These are phyloP conservation scores for Mycena leptocephala DNA, from an alignment of 768 basidiomycete species.

Conservation along the genomic window DNA sequence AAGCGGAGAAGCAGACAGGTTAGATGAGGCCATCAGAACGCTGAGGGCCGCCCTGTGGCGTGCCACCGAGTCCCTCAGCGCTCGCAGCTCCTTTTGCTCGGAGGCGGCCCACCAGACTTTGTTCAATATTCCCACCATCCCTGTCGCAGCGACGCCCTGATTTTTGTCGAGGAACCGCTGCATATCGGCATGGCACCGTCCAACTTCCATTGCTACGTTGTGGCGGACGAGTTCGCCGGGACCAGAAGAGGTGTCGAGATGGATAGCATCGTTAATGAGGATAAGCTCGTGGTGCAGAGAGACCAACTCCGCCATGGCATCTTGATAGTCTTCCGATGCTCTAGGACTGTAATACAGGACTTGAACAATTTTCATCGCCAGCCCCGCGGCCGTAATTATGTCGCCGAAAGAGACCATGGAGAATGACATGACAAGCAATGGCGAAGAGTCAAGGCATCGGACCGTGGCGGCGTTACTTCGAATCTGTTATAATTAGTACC, in stretches of 20 bases:
- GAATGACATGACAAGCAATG: neutral
- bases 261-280: slow-evolving; percentile 17
- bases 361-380: slow-evolving; percentile 20
- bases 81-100: slow-evolving; percentile 1
- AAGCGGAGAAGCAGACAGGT: neutral
- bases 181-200: neutral
- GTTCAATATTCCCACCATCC: neutral
- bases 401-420: slow-evolving; percentile 15
- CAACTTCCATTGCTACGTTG: neutral
- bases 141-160: neutral
- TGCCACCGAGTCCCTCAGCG: neutral
- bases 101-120: slow-evolving; percentile 12
- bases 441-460: neutral
- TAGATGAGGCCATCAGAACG: slow-evolving; percentile 9
- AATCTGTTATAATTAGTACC: too few relatives aligned
- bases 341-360: slow-evolving; percentile 2
- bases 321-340: neutral
- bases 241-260: slow-evolving; percentile 2
- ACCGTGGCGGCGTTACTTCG: neutral
- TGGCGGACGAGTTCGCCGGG: neutral
- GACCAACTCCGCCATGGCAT: slow-evolving; percentile 7
- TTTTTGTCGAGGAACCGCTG: slow-evolving; percentile 7
- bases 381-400: neutral
- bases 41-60: slow-evolving; percentile 4
- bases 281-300: slow-evolving; percentile 19